Evolutionary conservation across 371 early-diverging fungal genomes (phyloP).

Genomic region (Coemansia sp.): DNA sequence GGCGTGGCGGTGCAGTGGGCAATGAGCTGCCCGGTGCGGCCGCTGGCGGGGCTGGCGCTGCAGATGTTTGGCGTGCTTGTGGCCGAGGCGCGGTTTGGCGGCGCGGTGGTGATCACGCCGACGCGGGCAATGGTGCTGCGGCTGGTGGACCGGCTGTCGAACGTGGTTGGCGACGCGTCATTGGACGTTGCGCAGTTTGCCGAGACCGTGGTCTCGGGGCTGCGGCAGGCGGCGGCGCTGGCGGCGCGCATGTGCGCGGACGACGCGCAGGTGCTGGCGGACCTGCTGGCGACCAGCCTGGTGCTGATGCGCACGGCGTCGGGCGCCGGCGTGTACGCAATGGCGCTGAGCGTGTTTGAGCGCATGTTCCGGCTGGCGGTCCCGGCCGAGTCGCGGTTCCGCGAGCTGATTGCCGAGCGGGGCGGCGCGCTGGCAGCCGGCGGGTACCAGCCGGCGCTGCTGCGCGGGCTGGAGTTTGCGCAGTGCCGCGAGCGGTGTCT

Average conservation of each 20-base stretch:
- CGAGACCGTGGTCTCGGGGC: slow-evolving; percentile 69
- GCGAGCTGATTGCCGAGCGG: slow-evolving; percentile 10
- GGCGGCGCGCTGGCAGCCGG: neutral
- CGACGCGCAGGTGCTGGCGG: slow-evolving; percentile 59
- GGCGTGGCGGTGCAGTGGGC: slow-evolving; percentile 88
- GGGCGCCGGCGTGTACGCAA: slow-evolving; percentile 16
- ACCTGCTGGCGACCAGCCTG: slow-evolving; percentile 71
- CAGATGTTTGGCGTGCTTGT: slow-evolving; percentile 78
- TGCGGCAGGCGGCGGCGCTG: slow-evolving; percentile 31
- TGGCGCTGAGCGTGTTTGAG: slow-evolving; percentile 45
- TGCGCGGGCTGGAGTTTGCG: slow-evolving; percentile 38
- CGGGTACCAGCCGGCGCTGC: slow-evolving; percentile 30
- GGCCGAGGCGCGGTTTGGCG: slow-evolving; percentile 39
- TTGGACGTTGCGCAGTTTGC: slow-evolving; percentile 86
- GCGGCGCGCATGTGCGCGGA: slow-evolving; percentile 55
- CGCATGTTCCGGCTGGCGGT: slow-evolving; percentile 29
- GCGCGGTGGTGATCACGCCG: slow-evolving; percentile 57
- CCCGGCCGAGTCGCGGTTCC: slow-evolving; percentile 2
- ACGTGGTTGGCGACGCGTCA: slow-evolving; percentile 78
- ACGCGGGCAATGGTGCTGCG: slow-evolving; percentile 81
- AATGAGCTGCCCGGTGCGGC: slow-evolving; percentile 85
- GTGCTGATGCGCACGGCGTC: slow-evolving; percentile 56
- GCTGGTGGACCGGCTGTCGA: slow-evolving; percentile 77
- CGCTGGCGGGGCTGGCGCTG: slow-evolving; percentile 86
- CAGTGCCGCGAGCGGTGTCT: slow-evolving; percentile 42